Evolutionary conservation across 73 alveolate species (phyloP).

Genomic region (Symbiodinium pilosum): DNA sequence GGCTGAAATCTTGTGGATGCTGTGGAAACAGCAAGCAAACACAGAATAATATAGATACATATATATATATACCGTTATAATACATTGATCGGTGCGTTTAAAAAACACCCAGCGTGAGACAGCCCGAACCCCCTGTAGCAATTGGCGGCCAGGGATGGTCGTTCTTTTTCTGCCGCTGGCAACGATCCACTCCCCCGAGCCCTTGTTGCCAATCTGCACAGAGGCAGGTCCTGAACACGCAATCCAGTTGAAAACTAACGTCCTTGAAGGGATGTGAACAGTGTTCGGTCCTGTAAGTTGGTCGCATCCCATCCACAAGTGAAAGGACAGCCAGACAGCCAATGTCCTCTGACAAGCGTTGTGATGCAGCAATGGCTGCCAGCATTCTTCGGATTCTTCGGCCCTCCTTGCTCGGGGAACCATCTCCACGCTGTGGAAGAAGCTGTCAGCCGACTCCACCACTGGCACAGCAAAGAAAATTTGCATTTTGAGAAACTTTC

Average conservation of each 20-base stretch:
- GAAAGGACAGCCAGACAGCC: neutral
- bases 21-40: no score
- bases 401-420: slow-evolving; percentile 8
- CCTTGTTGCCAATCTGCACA: neutral
- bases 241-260: neutral
- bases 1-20: no score
- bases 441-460: neutral
- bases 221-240: neutral
- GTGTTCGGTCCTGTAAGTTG: neutral
- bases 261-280: neutral
- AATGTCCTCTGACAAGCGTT: no score
- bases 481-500: no score
- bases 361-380: no score
- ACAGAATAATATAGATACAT: no score
- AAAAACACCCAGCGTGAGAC: no score
- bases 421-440: neutral
- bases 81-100: no score
- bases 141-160: no score
- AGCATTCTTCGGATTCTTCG: no score
- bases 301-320: neutral
- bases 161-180: neutral
- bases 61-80: no score
- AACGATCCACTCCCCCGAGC: neutral
- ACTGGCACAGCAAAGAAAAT: neutral
- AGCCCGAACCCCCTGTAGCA: no score